These are phyloP conservation scores for Geranium incanum DNA, from an alignment of 441 rosid species.

Conservation along the genomic window DNA sequence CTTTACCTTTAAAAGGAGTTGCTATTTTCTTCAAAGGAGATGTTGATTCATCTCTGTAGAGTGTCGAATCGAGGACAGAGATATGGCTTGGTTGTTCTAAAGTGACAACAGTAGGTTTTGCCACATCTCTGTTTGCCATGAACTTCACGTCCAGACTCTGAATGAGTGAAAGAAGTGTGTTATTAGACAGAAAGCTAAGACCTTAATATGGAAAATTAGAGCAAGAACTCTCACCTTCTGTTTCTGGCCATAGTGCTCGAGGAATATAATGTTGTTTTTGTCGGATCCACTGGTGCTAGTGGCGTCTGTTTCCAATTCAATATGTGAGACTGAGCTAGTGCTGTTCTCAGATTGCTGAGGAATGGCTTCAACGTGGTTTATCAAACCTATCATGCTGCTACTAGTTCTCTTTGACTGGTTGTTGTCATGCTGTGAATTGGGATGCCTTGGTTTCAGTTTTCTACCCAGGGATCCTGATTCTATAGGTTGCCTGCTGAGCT, in stretches of 20 bases:
- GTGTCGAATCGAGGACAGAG: conserved; percentile 79
- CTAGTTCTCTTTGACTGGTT: conserved; percentile 46
- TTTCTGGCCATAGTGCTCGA: conserved; percentile 32
- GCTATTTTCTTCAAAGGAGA: conserved; percentile 75
- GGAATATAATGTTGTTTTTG: conserved; percentile 26
- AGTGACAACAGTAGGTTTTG: conserved; percentile 36
- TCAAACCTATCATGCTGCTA: conserved; percentile 42
- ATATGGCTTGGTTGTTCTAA: conserved; percentile 91
- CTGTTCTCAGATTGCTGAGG: conserved; percentile 54
- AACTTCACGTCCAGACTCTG: conserved; percentile 46
- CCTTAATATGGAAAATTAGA: conserved; percentile 14
- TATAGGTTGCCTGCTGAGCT: conserved; percentile 36
- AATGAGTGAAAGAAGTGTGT: conserved; percentile 21
- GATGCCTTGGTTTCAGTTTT: conserved; percentile 32
- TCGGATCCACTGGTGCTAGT: conserved; percentile 45
- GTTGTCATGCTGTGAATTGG: conserved; percentile 32
- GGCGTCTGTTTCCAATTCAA: conserved; percentile 58
- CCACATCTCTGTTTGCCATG: conserved; percentile 25
- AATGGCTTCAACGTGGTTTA: conserved; percentile 33
- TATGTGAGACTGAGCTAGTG: conserved; percentile 42
- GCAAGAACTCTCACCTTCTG: conserved; percentile 37
- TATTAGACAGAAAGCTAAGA: conserved; percentile 19
- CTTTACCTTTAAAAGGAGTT: conserved; percentile 54
- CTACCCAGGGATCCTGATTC: conserved; percentile 43
- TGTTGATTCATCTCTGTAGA: conserved; percentile 66